Conservation (phyloP, 371 early-diverging fungal genomes). For the Mortierella sp. region DNA sequence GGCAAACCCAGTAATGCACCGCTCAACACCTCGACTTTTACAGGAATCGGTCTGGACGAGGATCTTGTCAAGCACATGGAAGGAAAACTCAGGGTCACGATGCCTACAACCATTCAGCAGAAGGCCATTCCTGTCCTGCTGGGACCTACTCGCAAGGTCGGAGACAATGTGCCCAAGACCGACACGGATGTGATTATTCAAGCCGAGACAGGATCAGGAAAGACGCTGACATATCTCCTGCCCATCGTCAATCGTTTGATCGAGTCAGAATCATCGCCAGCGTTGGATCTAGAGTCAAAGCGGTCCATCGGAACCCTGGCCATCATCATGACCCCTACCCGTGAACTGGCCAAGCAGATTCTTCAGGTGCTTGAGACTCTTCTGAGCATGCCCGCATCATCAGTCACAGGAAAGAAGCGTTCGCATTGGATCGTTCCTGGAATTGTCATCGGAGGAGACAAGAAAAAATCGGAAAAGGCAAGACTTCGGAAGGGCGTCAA, state of each 20-base stretch:
- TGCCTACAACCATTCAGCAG: constrained; percentile 81
- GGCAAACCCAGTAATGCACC: constrained; percentile 69
- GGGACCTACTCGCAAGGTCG: constrained; percentile 58
- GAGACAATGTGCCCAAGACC: constrained; percentile 57
- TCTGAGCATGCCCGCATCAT: constrained; percentile 68
- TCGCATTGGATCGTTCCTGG: constrained; percentile 96
- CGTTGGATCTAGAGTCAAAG: constrained; percentile 54
- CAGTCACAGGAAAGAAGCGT: constrained; percentile 63
- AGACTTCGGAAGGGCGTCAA: constrained; percentile 93
- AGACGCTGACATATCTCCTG: constrained; percentile 96
- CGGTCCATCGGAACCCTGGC: constrained; percentile 78
- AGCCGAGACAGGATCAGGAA: constrained; percentile 98
- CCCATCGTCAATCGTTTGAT: constrained; percentile 76
- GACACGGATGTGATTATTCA: constrained; percentile 88
- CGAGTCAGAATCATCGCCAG: constrained; percentile 54
- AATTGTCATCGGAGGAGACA: constrained; percentile 92
- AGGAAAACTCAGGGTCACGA: constrained; percentile 70
- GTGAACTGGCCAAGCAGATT: constrained; percentile 99
- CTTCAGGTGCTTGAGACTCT: constrained; percentile 77
- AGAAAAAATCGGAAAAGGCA: constrained; percentile 92
- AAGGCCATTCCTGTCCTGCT: constrained; percentile 73
- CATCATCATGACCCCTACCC: constrained; percentile 95
- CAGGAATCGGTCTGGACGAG: constrained; percentile 78
- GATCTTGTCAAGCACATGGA: constrained; percentile 73
- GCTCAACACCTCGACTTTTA: constrained; percentile 69